Evolutionary conservation across 192 early-diverging fungal species (phyloP), one percentile per base, ranked within the genome.

Genomic region (Entomortierella lignicola): DNA sequence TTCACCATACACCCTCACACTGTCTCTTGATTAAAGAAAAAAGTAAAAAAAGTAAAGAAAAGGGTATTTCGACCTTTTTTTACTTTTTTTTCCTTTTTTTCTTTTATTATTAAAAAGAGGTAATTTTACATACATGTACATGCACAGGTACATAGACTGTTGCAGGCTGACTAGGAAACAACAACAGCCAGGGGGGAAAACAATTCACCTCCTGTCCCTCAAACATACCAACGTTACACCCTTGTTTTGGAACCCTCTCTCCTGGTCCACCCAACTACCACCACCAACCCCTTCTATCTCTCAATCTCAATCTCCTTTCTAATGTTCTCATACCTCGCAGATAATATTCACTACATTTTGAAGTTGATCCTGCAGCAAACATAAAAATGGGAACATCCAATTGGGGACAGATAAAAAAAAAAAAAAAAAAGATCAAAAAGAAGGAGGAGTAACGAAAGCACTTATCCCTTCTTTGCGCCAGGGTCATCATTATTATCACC

Each of bases 11-110:
- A 11, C 41, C 27, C 44, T 68, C 44, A 8, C 27, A 20, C 50
- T 25, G 27, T 37, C 23, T 37, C 4, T 17, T 66, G 17, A n/a
- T 55, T 26, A 21, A 21, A 34, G 12, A 12, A 47, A n/a, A 4
- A 11, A 47, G 20, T 47, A 15, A 20, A 11, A 20, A 15, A 12
- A 20, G 12, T 47, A 47, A 47, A 47, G 17, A 47, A 47, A 47
- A 47, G 44, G 44, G 4, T 23, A 20, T 57, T 18, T 23, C 50
- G 34, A 50, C 32, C 62, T 53, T 64, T 23, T 52, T 62, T 44
- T 62, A 21, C n/a, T n/a, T n/a, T n/a, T n/a, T n/a, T n/a, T n/a
- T n/a, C n/a, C n/a, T n/a, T 47, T 8, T 42, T 37, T 53, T 64
- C 23, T 41, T 44, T 48, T 48, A 0, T 2, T 48, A 42, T 29